Evolutionary conservation across 495 filamentous ascomycete species (phyloP), one percentile per base, ranked within the genome.

Genomic region (Trichocladium antarcticum): DNA sequence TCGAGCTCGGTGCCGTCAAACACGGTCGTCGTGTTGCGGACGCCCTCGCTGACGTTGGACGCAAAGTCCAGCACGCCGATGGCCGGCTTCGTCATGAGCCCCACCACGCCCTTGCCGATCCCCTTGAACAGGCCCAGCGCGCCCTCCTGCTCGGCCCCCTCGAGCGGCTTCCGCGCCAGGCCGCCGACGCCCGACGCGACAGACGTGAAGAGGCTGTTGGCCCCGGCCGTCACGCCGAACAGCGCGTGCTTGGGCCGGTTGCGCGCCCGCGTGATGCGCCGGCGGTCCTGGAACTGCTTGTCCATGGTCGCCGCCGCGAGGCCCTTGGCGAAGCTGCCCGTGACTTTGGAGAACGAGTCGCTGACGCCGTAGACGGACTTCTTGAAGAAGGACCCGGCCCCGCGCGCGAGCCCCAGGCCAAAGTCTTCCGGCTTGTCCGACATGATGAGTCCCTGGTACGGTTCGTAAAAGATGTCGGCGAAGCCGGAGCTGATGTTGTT

Each of bases 401-500:
- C 92, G 62, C 96, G 95, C 11, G 93, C 93, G 54, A 98, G 89
- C 12, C 93, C 93, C 45, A 89, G 73, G 10, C 93, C 92, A 38
- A 98, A 78, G 44, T 97, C 89, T 68, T 96, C 88, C 16, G 92
- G 92, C 43, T 83, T 74, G 59, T 98, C 93, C 0, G 89, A 93
- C 82, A 90, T 89, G 61, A 96, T 90, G 47, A 98, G 75, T 21
- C 92, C 92, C 71, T 98, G 92, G 63, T 96, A 96, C 16, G 92
- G 92, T 62, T 97, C 92, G 68, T 98, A 98, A 73, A 98, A 98
- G 57, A 98, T 95, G 57, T 93, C 92, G 17, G 86, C 86, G 29
- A 98, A 85, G 42, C 92, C 92, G 32, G 92, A 96, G 65, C 87
- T 93, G 69, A 98, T 82, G 57, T 90, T 98, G 70, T 94, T 97